Evolutionary conservation across 23 red algal species (phyloP).

Genomic region (Porphyridium purpureum): DNA sequence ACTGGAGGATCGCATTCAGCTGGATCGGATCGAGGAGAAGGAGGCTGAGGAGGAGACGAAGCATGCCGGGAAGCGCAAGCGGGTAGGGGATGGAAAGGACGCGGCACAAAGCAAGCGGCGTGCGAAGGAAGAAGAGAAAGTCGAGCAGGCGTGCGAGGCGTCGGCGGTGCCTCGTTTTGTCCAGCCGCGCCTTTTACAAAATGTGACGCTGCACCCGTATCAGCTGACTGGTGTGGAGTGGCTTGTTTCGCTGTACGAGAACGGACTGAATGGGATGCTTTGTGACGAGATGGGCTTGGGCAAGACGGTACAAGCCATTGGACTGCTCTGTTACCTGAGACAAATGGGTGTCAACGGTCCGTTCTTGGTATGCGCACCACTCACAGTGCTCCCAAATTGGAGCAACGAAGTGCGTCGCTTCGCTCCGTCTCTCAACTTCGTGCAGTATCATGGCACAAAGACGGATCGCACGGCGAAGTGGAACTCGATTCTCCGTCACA

Average conservation of each 20-base stretch:
- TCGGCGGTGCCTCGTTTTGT: background rate
- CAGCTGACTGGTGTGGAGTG: conserved; percentile 35
- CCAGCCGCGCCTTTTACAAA: conserved; percentile 7
- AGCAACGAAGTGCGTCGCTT: conserved; percentile 15
- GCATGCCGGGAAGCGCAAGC: background rate
- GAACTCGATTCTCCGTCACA: conserved; percentile 2
- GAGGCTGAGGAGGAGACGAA: background rate
- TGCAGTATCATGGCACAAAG: conserved; percentile 19
- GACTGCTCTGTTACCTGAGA: conserved; percentile 20
- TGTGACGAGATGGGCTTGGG: conserved; percentile 37
- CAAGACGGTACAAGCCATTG: conserved; percentile 24
- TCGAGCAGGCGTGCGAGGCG: background rate
- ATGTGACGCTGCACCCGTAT: conserved; percentile 12
- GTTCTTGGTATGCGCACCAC: conserved; percentile 21
- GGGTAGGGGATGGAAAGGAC: background rate
- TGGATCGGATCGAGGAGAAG: conserved; percentile 1
- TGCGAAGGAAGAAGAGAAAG: conserved; percentile 1
- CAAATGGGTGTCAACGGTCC: conserved; percentile 22
- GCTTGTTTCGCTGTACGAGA: conserved; percentile 33
- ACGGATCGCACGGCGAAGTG: conserved; percentile 2
- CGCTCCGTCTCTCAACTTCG: conserved; percentile 5
- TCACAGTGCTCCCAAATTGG: conserved; percentile 26
- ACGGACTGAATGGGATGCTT: conserved; percentile 35
- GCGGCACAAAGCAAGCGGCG: background rate
- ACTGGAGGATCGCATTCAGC: conserved; percentile 2